Evolutionary conservation across 2,329 filamentous ascomycete genomes (phyloP), one percentile per base, ranked within the genome.

Genomic region (Lachnellula arida): DNA sequence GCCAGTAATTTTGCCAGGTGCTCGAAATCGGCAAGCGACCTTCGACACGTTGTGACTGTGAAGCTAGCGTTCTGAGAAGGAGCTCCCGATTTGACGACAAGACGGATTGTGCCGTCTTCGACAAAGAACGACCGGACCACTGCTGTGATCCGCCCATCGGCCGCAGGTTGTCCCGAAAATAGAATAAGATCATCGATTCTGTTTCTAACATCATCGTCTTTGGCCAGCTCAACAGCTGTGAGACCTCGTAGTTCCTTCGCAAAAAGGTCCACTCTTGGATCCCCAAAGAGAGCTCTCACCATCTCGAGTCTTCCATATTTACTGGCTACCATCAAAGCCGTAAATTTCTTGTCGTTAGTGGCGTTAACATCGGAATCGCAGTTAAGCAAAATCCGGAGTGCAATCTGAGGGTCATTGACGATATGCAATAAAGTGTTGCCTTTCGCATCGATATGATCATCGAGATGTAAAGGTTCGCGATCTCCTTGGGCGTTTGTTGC

Each of bases 321-420:
- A 80, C 93, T 97, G 7, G 93, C 93, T 60, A 99, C 88, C 94
- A 99, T 99, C 55, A 99, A 78, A 1, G 94, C 87, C 0, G 95
- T 99, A 68, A 99, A 97, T 48, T 84, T 87, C 74, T 91, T 96
- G 65, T 97, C 92, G 68, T 99, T 99, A 8, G 87, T 88, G 8
- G 93, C 92, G 72, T 99, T 99, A 54, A 93, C 89, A 68, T 99
- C 91, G n/a, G 91, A 88, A 64, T 99, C 94, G 72, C 92, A 96
- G 57, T 87, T 82, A 54, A 88, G 81, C 37, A 99, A 76, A 42
- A 97, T 87, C 57, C 83, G 82, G 53, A 85, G 69, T 2, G 90
- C 89, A 48, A 97, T 79, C 54, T 85, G 81, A 8, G 89, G 81
- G 67, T 97, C 91, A 63, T 93, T 95, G 65, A 97, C 87, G 64